Evolutionary conservation across 305 asterid species (phyloP).

Genomic region (Rubia tinctorum): DNA sequence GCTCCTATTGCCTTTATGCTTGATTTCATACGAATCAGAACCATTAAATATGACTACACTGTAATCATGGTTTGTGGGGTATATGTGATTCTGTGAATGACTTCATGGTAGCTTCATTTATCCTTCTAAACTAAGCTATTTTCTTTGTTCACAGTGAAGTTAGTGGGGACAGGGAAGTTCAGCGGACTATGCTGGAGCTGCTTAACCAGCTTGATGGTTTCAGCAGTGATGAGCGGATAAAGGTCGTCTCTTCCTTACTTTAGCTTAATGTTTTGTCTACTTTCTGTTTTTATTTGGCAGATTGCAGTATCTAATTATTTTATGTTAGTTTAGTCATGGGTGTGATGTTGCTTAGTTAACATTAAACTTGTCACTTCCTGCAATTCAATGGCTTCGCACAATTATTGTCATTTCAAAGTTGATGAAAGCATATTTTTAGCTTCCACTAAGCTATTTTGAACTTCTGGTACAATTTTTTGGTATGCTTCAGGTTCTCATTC

Average conservation of each 20-base stretch:
- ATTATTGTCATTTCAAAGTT: not conserved
- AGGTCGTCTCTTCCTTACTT: conserved; percentile 13
- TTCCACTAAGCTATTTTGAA: not conserved
- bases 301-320: not conserved
- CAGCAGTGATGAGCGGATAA: conserved; percentile 32
- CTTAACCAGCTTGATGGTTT: conserved; percentile 37
- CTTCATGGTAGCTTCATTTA: not conserved
- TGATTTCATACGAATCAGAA: not conserved
- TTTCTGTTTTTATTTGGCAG: not conserved
- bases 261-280: not conserved
- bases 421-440: not conserved
- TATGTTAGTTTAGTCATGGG: not conserved
- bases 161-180: conserved; percentile 35
- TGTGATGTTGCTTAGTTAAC: too few relatives aligned
- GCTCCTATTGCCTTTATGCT: not conserved
- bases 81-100: not conserved
- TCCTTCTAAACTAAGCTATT: not conserved
- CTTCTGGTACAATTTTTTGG: not conserved
- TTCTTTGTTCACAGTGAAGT: conserved; percentile 21
- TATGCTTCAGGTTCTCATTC: not conserved
- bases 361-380: not conserved
- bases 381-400: not conserved
- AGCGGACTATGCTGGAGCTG: conserved; percentile 33
- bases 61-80: not conserved
- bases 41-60: not conserved